Evolutionary conservation across 2,329 filamentous ascomycete species (phyloP).

Genomic region (Elsinoe batatas): DNA sequence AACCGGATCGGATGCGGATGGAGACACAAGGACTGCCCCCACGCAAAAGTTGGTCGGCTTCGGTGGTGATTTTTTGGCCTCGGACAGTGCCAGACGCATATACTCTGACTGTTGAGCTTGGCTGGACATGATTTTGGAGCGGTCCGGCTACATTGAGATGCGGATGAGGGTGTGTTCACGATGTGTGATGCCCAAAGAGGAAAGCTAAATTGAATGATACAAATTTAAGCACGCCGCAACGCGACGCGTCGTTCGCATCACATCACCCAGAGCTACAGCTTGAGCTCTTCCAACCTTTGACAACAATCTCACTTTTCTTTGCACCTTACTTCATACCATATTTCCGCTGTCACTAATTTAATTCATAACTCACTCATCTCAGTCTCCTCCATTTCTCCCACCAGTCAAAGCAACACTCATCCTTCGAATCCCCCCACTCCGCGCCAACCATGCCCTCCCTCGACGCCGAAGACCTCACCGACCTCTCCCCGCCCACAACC

Average conservation of each 20-base stretch:
- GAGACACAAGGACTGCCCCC: constrained; percentile 62
- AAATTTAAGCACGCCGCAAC: constrained; percentile 1
- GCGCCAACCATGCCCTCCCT: constrained; percentile 3
- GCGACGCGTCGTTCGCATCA: constrained; percentile 12
- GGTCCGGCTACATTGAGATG: constrained; percentile 15
- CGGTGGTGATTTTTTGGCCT: constrained; percentile 70
- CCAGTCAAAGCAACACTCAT: neutral
- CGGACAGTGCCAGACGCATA: constrained; percentile 63
- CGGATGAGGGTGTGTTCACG: constrained; percentile 20
- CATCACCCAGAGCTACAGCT: constrained; percentile 9
- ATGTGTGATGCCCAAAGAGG: neutral
- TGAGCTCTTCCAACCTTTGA: neutral
- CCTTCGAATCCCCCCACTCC: neutral
- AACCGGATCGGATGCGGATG: constrained; percentile 41
- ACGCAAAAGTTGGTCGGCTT: constrained; percentile 90
- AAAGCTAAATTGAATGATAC: constrained; percentile 1
- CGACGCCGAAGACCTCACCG: constrained; percentile 9
- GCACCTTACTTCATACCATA: neutral
- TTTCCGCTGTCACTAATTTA: neutral
- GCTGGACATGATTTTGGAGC: neutral
- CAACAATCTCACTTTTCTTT: neutral
- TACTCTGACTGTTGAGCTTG: constrained; percentile 28
- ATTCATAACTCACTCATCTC: neutral
- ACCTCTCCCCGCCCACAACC: constrained; percentile 44
- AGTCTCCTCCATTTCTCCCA: neutral